Evolutionary conservation across 1,284 basidiomycete genomes (phyloP), one percentile per base, ranked within the genome.

Genomic region (Trametes versicolor): DNA sequence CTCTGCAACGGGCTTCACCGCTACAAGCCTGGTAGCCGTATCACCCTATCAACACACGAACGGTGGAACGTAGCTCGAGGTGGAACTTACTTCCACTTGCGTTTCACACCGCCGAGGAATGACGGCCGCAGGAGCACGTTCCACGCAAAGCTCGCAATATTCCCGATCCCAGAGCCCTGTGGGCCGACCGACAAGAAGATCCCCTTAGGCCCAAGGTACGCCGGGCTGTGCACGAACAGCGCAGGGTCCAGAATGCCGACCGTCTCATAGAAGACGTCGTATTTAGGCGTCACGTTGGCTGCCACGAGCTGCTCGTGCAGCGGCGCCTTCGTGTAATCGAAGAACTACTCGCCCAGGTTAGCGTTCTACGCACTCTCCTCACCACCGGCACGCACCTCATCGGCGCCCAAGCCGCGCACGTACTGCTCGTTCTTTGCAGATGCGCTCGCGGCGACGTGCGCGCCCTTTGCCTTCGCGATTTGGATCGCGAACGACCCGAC

Each of bases 301-400:
- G 75, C 70, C 4, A 70, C 58, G 7, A 89, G 77, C 47, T 81
- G 77, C 63, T 81, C 73, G 25, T 79, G 75, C 0, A 89, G 72
- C 10, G 84, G 78, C 21, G 75, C 76, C 17, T 79, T 77, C 1
- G 82, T 85, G 65, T 92, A 91, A 72, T 91, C 87, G 47, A 91
- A 78, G 56, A 87, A 83, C 79, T 84, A 54, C 19, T 0, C 29
- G 1, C n/a, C n/a, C n/a, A n/a, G n/a, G n/a, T n/a, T n/a, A n/a
- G n/a, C n/a, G n/a, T n/a, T n/a, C n/a, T n/a, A n/a, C n/a, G n/a
- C n/a, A n/a, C n/a, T n/a, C n/a, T n/a, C n/a, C n/a, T n/a, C 29
- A 32, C 29, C 29, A 32, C 29, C 4, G 4, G 12, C n/a, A 59
- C 67, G 13, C 48, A 73, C 71, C 62, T 73, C 71, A 36, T 76